Percentiles rank a stretch among this genome's conserved stretches.
phyloP scores from a whole-genome alignment of 2,329 filamentous ascomycete species.

The Penicillium sp. region DNA sequence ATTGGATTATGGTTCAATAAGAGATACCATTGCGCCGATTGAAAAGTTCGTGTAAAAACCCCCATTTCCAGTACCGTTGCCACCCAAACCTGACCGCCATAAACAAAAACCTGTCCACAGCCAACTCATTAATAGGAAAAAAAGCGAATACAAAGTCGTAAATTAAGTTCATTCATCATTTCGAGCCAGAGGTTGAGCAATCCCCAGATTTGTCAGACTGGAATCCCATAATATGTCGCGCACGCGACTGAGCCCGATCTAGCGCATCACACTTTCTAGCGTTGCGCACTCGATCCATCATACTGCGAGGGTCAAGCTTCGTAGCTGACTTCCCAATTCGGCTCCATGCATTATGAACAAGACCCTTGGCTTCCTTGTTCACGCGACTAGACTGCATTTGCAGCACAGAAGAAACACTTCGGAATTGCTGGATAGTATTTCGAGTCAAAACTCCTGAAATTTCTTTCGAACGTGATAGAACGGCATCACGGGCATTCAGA shows the following conservation, averaged over 20 bases:
- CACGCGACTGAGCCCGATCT: slow-evolving; percentile 36
- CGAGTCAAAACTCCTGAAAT: slow-evolving; percentile 33
- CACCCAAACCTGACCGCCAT: slow-evolving; percentile 18
- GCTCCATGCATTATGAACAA: slow-evolving; percentile 30
- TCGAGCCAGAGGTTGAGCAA: slow-evolving; percentile 1
- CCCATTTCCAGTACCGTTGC: slow-evolving; percentile 4
- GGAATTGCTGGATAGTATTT: slow-evolving; percentile 32
- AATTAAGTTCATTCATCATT: slow-evolving; percentile 4
- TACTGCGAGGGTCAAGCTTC: slow-evolving; percentile 22
- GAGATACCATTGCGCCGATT: slow-evolving; percentile 14
- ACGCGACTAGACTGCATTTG: slow-evolving; percentile 30
- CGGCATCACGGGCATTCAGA: slow-evolving; percentile 22
- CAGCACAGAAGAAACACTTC: slow-evolving; percentile 31
- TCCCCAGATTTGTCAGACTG: slow-evolving; percentile 12
- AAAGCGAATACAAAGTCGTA: slow-evolving; percentile 21
- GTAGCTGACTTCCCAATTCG: slow-evolving; percentile 25
- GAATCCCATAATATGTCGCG: slow-evolving; percentile 30
- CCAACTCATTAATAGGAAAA: slow-evolving; percentile 15
- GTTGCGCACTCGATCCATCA: slow-evolving; percentile 31
- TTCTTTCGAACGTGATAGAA: slow-evolving; percentile 36
- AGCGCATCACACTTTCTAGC: slow-evolving; percentile 30
- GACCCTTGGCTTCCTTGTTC: slow-evolving; percentile 28
- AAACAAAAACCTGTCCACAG: slow-evolving; percentile 15
- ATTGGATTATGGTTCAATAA: neutral
- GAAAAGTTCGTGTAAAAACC: slow-evolving; percentile 2